Evolutionary conservation across 2,329 filamentous ascomycete genomes (phyloP).

Genomic region (Truncatella angustata): DNA sequence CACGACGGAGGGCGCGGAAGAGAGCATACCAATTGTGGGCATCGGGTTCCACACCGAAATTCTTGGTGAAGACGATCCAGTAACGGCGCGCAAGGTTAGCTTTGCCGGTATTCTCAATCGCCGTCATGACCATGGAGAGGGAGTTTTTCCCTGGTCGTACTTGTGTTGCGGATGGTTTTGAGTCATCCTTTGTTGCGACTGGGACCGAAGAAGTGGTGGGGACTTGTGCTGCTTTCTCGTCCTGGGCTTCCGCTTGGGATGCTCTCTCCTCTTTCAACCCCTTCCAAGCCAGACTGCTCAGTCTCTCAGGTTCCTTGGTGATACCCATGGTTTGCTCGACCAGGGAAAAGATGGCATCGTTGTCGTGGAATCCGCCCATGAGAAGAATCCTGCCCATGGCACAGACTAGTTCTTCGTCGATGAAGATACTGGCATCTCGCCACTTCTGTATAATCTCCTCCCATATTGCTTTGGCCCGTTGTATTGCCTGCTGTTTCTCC

Average conservation of each 20-base stretch:
- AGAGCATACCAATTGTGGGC: slow-evolving; percentile 66
- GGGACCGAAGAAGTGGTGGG: not conserved
- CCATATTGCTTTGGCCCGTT: slow-evolving; percentile 76
- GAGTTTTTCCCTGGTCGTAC: slow-evolving; percentile 52
- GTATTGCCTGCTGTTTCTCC: slow-evolving; percentile 45
- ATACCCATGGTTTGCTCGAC: slow-evolving; percentile 82
- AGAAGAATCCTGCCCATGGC: slow-evolving; percentile 80
- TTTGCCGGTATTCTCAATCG: slow-evolving; percentile 59
- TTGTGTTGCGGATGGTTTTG: slow-evolving; percentile 30
- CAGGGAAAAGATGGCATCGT: slow-evolving; percentile 70
- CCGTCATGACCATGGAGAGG: slow-evolving; percentile 67
- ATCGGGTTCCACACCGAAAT: slow-evolving; percentile 68
- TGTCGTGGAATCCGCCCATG: slow-evolving; percentile 60
- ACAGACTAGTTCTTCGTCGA: slow-evolving; percentile 78
- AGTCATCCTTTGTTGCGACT: slow-evolving; percentile 10
- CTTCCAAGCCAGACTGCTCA: slow-evolving; percentile 8
- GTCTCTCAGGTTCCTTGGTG: slow-evolving; percentile 48
- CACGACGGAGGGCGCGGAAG: slow-evolving; percentile 63
- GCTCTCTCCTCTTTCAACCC: not conserved
- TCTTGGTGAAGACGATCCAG: slow-evolving; percentile 69
- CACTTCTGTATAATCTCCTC: slow-evolving; percentile 75
- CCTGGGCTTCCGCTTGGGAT: not conserved
- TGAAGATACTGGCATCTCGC: slow-evolving; percentile 63
- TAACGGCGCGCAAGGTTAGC: slow-evolving; percentile 68
- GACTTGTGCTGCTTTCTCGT: not conserved